Percentiles rank a stretch among this genome's conserved stretches.
Evolutionary conservation across 1,284 basidiomycete species (phyloP).

Genomic region (Boletus hoseneyae): DNA sequence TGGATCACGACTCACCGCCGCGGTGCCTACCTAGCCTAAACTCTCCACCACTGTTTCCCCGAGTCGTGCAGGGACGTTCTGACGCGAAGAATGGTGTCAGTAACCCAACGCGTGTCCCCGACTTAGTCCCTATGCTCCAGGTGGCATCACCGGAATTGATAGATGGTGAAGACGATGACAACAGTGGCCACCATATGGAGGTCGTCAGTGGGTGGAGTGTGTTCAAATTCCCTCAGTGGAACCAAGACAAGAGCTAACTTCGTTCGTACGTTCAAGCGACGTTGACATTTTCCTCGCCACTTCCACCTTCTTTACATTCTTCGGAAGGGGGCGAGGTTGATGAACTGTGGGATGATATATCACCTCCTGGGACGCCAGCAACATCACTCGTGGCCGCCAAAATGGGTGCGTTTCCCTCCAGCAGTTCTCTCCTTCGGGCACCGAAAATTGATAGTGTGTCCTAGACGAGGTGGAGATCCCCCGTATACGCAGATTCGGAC

Average conservation of each 20-base stretch:
- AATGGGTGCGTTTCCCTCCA: constrained; percentile 37
- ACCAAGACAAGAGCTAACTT: constrained; percentile 6
- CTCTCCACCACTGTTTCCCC: constrained; percentile 48
- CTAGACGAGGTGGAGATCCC: constrained; percentile 33
- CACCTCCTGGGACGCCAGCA: constrained; percentile 34
- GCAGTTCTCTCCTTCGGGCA: neutral
- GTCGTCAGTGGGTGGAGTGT: constrained; percentile 59
- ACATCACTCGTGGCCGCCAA: constrained; percentile 37
- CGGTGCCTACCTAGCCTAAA: constrained; percentile 28
- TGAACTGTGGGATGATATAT: constrained; percentile 40
- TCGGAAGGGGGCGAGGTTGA: constrained; percentile 39
- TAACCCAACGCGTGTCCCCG: constrained; percentile 4
- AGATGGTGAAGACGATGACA: constrained; percentile 40
- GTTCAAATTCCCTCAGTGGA: constrained; percentile 17
- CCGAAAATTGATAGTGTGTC: constrained; percentile 6
- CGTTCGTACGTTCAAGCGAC: constrained; percentile 15
- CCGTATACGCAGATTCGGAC: constrained; percentile 27
- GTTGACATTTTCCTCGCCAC: constrained; percentile 31
- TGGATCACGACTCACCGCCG: constrained; percentile 28
- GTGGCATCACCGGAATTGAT: constrained; percentile 22
- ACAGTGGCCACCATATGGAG: constrained; percentile 46
- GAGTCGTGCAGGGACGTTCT: constrained; percentile 19
- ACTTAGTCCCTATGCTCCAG: constrained; percentile 20
- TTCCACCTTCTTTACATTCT: constrained; percentile 35
- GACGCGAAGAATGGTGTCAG: neutral